A percentile compares a stretch with the other conserved stretches of the same genome.
These are phyloP conservation scores for Populus hybrid DNA, from an alignment of 441 rosid species.

Conservation along the genomic window DNA sequence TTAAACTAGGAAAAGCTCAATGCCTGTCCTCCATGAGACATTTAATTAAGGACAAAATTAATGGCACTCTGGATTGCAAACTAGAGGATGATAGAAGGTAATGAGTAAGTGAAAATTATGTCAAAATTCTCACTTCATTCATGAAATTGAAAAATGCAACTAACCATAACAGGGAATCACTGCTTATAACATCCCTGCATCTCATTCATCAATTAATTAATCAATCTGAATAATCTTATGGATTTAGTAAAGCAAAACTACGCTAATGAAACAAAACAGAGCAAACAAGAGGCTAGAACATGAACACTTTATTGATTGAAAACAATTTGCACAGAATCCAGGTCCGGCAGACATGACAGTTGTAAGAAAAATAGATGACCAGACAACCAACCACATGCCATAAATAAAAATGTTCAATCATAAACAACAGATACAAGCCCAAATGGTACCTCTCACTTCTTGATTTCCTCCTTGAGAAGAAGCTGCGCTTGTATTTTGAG, in stretches of 20 bases:
- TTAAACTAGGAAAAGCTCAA: background rate
- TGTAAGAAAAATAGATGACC: background rate
- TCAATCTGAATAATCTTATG: background rate
- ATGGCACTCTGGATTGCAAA: background rate
- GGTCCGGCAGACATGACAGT: background rate
- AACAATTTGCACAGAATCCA: background rate
- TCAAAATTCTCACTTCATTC: no score
- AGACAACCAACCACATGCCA: background rate
- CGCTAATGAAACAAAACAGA: background rate
- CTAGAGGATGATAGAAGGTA: no score
- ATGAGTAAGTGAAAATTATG: background rate
- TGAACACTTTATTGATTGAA: background rate
- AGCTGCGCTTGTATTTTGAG: constrained; percentile 59
- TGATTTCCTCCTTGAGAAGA: constrained; percentile 61
- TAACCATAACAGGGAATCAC: background rate
- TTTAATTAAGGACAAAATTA: background rate
- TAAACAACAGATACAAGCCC: background rate
- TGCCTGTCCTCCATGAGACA: background rate
- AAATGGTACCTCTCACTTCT: constrained; percentile 52
- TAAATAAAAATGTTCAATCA: background rate
- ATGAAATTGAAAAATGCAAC: no score
- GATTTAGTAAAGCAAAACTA: background rate
- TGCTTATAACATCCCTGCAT: background rate
- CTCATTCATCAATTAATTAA: background rate
- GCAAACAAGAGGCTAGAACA: background rate